These are phyloP conservation scores for Gloeopeniophorella convolvens DNA, from an alignment of 768 basidiomycete genomes.

Conservation along the genomic window DNA sequence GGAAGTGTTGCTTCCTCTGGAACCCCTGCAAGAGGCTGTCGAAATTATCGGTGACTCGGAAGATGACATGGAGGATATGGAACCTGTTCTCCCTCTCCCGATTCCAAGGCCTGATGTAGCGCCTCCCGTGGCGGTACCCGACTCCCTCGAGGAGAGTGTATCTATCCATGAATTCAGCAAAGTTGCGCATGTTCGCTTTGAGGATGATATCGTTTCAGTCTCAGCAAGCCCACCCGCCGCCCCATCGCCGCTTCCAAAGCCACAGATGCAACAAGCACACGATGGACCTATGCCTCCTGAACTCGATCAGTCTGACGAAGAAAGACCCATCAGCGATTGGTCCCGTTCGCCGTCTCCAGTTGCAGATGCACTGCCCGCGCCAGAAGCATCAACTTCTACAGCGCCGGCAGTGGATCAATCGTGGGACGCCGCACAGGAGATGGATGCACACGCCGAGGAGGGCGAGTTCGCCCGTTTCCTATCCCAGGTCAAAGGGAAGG, in stretches of 20 bases:
- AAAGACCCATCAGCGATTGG: conserved; percentile 30
- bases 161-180: not conserved
- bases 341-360: conserved; percentile 33
- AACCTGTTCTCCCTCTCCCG: conserved; percentile 8
- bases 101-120: not conserved
- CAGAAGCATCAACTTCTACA: conserved; percentile 16
- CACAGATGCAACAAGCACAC: not conserved
- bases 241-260: not conserved
- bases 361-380: conserved; percentile 12
- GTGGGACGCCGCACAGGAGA: conserved; percentile 85
- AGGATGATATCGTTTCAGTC: not conserved
- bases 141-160: not conserved
- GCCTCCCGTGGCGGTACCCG: not conserved
- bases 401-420: conserved; percentile 35
- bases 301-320: conserved; percentile 18
- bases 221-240: not conserved
- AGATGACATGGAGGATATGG: conserved; percentile 18
- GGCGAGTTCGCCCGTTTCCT: conserved; percentile 90
- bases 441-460: conserved; percentile 72
- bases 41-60: conserved; percentile 12
- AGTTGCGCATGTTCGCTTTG: conserved; percentile 7
- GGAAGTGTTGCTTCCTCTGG: not conserved
- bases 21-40: not conserved
- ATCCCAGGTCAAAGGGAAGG: conserved; percentile 83
- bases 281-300: not conserved